Base-by-base conservation (phyloP, 23 red algal species). In the Pyropia yezoensis region DNA sequence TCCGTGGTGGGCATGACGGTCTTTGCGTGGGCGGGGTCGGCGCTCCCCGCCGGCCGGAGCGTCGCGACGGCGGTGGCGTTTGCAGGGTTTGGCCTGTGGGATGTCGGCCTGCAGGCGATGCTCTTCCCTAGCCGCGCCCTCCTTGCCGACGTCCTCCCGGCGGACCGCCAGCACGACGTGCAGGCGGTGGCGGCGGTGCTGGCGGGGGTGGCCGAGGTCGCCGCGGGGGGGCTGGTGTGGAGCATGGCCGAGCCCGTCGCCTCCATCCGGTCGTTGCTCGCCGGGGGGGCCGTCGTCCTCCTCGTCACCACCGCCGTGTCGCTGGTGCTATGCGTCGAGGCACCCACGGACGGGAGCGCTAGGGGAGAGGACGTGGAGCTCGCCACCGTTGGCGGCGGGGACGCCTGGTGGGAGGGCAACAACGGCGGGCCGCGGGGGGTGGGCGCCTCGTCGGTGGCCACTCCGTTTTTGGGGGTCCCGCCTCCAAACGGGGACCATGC, bases 121-220 rank as follows among this genome's bases (percentile, higher is more conserved):
- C 75, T 87, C 63, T 87, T 87, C 50, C 82, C 82, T 7, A 76
- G 70, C 54, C 82, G 82, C 21, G 82, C 82, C 28, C 54, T 87
- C n/a, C 59, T 87, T 28, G 82, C 71, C 11, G 82, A 87, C 63
- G 30, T 87, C 24, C 47, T 87, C 16, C 70, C 82, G 8, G 18
- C 82, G 7, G 51, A 87, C 29, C 66, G 76, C 17, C 82, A 87
- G 52, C 82, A 87, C 51, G 50, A 71, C 0, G 82, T 77, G 15
- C 82, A 87, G 52, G 59, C 59, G 28, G 82, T 72, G 18, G 82
- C 82, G 6, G 82, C 82, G 24, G 82, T 87, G 9, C 50, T 87
- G 27, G 82, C 82, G 18, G 69, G 63, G 50, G 54, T 87, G 30
- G 82, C 82, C 14, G 82, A 87, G 56, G 69, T 87, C 52, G 69